These are phyloP conservation scores for Sclerotinia glacialis DNA, from an alignment of 2,329 filamentous ascomycete species.

Conservation along the genomic window DNA sequence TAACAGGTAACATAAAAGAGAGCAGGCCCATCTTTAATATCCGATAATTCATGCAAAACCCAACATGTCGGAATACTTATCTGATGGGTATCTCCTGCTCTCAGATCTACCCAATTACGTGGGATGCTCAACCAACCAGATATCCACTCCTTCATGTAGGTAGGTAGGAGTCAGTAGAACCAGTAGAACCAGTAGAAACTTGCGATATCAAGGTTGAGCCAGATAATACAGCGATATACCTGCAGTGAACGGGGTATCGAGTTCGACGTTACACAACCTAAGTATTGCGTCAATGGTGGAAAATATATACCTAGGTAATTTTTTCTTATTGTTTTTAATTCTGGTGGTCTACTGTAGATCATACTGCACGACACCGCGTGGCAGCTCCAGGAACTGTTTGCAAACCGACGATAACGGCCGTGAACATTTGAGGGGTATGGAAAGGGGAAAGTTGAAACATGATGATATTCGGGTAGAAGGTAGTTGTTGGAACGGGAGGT, in stretches of 20 bases:
- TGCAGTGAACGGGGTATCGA: conserved; percentile 1
- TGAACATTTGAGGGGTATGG: not conserved
- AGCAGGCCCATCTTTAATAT: not conserved
- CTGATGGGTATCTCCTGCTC: not conserved
- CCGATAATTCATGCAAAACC: not conserved
- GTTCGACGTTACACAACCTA: too few species aligned
- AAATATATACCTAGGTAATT: too few species aligned
- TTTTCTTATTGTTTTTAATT: too few species aligned
- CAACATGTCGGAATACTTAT: not conserved
- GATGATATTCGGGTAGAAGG: not conserved
- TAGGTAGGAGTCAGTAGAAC: not conserved
- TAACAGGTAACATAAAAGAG: not conserved
- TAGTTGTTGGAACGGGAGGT: conserved; percentile 2
- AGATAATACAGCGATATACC: not conserved
- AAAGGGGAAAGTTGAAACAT: not conserved
- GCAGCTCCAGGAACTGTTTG: not conserved
- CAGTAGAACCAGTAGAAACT: not conserved
- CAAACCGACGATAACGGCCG: not conserved
- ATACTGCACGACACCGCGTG: not conserved
- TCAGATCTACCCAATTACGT: not conserved
- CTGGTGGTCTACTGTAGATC: not conserved
- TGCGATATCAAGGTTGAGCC: not conserved
- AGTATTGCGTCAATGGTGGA: too few species aligned
- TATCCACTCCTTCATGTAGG: conserved; percentile 5
- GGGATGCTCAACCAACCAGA: not conserved